Evolutionary conservation across 352 stramenopile genomes (phyloP).

Genomic region (Globisporangium cederbergense): DNA sequence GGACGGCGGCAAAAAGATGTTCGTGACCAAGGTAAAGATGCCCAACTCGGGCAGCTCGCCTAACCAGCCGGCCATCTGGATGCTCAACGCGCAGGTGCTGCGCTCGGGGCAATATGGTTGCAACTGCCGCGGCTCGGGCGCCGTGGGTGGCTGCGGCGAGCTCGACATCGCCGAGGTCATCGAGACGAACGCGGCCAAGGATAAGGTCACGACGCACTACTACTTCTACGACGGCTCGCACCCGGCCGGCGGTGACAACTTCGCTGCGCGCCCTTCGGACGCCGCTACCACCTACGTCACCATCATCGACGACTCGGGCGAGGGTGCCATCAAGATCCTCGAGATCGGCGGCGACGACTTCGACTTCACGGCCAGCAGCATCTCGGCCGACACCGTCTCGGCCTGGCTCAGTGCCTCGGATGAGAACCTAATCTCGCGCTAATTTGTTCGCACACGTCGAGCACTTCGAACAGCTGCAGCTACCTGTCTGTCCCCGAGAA

Average conservation of each 20-base stretch:
- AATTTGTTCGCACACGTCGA: neutral
- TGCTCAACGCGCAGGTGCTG: conserved; percentile 70
- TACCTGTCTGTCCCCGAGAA: neutral
- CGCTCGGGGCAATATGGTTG: conserved; percentile 67
- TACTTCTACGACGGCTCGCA: conserved; percentile 65
- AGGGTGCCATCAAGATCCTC: conserved; percentile 41
- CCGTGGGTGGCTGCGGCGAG: conserved; percentile 59
- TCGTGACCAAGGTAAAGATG: conserved; percentile 72
- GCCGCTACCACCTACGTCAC: conserved; percentile 40
- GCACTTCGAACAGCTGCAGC: too few species aligned
- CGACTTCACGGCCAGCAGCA: conserved; percentile 28
- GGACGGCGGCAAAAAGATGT: conserved; percentile 75
- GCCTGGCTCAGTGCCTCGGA: conserved; percentile 36
- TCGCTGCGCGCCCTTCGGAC: conserved; percentile 28
- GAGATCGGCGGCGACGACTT: conserved; percentile 41
- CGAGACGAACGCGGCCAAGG: conserved; percentile 45
- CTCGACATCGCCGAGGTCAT: conserved; percentile 74
- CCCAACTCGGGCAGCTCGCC: conserved; percentile 26
- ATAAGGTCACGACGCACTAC: conserved; percentile 70
- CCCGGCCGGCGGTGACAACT: conserved; percentile 42
- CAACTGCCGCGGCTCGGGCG: conserved; percentile 62
- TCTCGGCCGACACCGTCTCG: conserved; percentile 28
- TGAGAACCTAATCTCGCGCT: conserved; percentile 27
- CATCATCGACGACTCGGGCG: conserved; percentile 43
- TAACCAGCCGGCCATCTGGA: conserved; percentile 70